Conservation (phyloP, 345 rosid species). For the Camelina neglecta region DNA sequence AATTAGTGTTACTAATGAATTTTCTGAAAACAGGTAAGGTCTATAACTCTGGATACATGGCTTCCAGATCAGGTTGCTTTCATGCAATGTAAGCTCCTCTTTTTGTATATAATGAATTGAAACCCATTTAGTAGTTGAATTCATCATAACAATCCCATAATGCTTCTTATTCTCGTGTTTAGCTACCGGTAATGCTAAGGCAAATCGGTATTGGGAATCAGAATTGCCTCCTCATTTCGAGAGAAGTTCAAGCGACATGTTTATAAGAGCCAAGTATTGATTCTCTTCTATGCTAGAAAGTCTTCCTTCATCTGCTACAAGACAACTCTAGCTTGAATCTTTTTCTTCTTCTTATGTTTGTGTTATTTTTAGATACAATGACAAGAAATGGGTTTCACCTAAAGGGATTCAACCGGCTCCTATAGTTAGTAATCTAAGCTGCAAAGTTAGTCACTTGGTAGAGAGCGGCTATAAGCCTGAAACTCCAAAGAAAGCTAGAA, state of each 20-base stretch:
- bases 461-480: slow-evolving; percentile 44
- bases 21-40: slow-evolving; percentile 67
- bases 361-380: slow-evolving; percentile 61
- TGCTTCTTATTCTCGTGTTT: slow-evolving; percentile 17
- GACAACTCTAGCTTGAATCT: slow-evolving; percentile 12
- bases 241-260: slow-evolving; percentile 73
- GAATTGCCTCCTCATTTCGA: slow-evolving; percentile 75
- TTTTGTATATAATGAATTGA: background rate
- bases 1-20: background rate
- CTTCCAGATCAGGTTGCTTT: slow-evolving; percentile 92
- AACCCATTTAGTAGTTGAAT: slow-evolving; percentile 17
- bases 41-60: slow-evolving; percentile 97
- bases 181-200: slow-evolving; percentile 86
- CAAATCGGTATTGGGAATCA: slow-evolving; percentile 94
- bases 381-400: slow-evolving; percentile 73
- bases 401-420: slow-evolving; percentile 48
- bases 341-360: slow-evolving; percentile 1
- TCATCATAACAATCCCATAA: background rate
- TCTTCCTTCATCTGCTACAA: slow-evolving; percentile 13
- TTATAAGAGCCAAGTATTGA: slow-evolving; percentile 84
- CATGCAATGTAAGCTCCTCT: slow-evolving; percentile 69
- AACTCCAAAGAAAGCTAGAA: slow-evolving; percentile 50
- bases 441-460: slow-evolving; percentile 31
- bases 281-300: slow-evolving; percentile 13
- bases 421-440: slow-evolving; percentile 22